Percentiles rank a stretch among this genome's conserved stretches.
phyloP scores from a whole-genome alignment of 495 filamentous ascomycete genomes.

The Penicillium pancosmium region DNA sequence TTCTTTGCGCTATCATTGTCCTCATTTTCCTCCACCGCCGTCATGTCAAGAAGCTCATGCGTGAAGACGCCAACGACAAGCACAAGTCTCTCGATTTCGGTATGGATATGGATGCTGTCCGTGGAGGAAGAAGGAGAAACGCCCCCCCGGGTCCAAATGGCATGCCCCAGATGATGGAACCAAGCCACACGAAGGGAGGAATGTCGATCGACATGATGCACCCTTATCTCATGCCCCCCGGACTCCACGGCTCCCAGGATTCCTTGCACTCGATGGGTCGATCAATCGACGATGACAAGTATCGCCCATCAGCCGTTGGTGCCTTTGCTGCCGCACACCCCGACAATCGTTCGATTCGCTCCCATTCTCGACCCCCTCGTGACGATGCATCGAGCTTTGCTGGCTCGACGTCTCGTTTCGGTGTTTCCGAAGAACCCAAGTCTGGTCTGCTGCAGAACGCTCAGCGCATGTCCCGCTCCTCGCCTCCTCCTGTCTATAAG shows the following conservation, averaged over 20 bases:
- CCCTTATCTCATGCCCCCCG: conserved; percentile 63
- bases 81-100: conserved; percentile 96
- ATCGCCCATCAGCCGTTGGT: conserved; percentile 67
- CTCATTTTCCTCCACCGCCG: conserved; percentile 78
- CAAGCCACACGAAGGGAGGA: conserved; percentile 60
- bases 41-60: conserved; percentile 68
- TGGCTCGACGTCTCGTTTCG: conserved; percentile 47
- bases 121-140: conserved; percentile 46
- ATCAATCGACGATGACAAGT: conserved; percentile 78
- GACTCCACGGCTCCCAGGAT: conserved; percentile 74
- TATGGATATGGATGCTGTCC: conserved; percentile 54
- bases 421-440: conserved; percentile 56
- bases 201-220: conserved; percentile 71
- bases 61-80: conserved; percentile 84
- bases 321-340: conserved; percentile 45
- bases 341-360: conserved; percentile 63
- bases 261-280: conserved; percentile 85
- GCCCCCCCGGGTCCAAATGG: conserved; percentile 23
- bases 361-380: conserved; percentile 39
- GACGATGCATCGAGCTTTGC: conserved; percentile 69
- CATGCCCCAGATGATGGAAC: conserved; percentile 28
- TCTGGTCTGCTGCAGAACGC: conserved; percentile 65
- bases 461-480: conserved; percentile 64
- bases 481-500: conserved; percentile 49
- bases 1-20: conserved; percentile 66